These are phyloP conservation scores for Furcasterigmium furcatum DNA, from an alignment of 2,329 filamentous ascomycete species.

Conservation along the genomic window DNA sequence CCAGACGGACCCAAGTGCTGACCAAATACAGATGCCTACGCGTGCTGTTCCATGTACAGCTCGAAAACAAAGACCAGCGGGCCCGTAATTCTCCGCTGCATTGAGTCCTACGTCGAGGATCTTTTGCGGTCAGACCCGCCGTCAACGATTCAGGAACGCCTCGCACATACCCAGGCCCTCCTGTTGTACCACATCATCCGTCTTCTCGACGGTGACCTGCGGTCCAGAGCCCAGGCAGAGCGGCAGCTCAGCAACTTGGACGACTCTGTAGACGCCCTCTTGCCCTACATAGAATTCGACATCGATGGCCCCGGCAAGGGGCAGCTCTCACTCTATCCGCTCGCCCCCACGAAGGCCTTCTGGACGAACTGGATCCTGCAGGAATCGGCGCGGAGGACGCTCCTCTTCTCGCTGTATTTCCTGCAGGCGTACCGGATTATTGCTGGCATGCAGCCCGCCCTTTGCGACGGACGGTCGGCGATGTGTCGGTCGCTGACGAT, in stretches of 20 bases:
- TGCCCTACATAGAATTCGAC: slow-evolving; percentile 27
- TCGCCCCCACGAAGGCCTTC: slow-evolving; percentile 37
- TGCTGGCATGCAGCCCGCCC: slow-evolving; percentile 15
- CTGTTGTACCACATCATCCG: slow-evolving; percentile 42
- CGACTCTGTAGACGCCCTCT: slow-evolving; percentile 24
- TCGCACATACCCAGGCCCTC: slow-evolving; percentile 37
- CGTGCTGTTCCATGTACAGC: slow-evolving; percentile 50
- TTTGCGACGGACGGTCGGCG: slow-evolving; percentile 24
- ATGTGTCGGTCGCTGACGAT: slow-evolving; percentile 34
- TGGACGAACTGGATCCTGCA: slow-evolving; percentile 51
- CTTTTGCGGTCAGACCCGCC: slow-evolving; percentile 33
- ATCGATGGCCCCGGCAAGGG: slow-evolving; percentile 8
- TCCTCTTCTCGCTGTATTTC: slow-evolving; percentile 45
- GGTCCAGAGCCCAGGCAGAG: slow-evolving; percentile 25
- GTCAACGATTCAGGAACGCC: slow-evolving; percentile 19
- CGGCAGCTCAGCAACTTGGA: slow-evolving; percentile 25
- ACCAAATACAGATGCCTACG: slow-evolving; percentile 39
- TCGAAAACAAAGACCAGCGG: slow-evolving; percentile 45
- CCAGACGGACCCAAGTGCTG: not conserved
- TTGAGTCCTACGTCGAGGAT: slow-evolving; percentile 39
- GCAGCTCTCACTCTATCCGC: slow-evolving; percentile 25
- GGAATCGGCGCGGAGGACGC: slow-evolving; percentile 50
- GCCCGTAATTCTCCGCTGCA: slow-evolving; percentile 42
- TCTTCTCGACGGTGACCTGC: slow-evolving; percentile 39
- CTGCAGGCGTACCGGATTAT: slow-evolving; percentile 31